Conservation (phyloP, 345 rosid species). For the Noccaea bulbosa region DNA sequence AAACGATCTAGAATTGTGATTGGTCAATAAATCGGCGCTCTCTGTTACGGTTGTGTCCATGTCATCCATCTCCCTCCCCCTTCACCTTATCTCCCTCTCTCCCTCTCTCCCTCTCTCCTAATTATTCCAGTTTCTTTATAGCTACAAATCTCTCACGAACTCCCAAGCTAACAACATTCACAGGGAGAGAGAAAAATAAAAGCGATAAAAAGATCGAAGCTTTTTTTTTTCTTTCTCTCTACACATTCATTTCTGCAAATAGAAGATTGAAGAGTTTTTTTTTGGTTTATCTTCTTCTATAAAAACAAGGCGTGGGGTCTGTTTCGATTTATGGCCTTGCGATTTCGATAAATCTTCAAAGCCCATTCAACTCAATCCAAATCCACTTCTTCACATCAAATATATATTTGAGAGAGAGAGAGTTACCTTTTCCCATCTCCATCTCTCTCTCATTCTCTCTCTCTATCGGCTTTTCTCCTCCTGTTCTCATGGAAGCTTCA, state of each 20-base stretch:
- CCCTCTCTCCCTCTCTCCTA: too few relatives aligned
- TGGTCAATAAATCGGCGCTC: conserved; percentile 44
- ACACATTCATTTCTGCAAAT: conserved; percentile 5
- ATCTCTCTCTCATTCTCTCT: neutral
- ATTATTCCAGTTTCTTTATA: conserved; percentile 19
- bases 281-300: conserved; percentile 36
- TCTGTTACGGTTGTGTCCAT: conserved; percentile 37
- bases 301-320: conserved; percentile 43
- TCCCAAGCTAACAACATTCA: conserved; percentile 38
- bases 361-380: conserved; percentile 29
- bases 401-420: neutral
- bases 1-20: conserved; percentile 27
- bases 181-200: conserved; percentile 8
- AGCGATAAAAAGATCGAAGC: neutral
- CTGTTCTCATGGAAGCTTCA: conserved; percentile 74
- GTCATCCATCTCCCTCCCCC: conserved; percentile 40
- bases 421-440: neutral
- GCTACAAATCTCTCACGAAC: conserved; percentile 32
- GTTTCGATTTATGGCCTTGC: conserved; percentile 37
- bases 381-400: neutral
- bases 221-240: conserved; percentile 13
- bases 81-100: conserved; percentile 30
- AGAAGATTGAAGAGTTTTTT: conserved; percentile 22
- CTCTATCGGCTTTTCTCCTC: conserved; percentile 31
- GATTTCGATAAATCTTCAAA: conserved; percentile 39